phyloP scores from a whole-genome alignment of 805 yeast species.

The Pichia thaimueangensis region DNA sequence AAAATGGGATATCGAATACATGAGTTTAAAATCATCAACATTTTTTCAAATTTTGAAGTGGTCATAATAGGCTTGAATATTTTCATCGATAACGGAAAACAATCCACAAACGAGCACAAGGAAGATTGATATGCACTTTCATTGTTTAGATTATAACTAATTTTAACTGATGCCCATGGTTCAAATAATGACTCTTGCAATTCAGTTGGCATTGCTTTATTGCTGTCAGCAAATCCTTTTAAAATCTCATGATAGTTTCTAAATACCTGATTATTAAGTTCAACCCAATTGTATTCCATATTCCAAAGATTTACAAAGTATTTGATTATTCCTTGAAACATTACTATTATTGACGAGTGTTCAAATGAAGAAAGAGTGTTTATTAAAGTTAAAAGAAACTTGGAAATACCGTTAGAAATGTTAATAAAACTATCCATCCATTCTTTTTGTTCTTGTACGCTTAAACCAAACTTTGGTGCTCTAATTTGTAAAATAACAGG shows the following conservation, averaged over 20 bases:
- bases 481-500: conserved; percentile 34
- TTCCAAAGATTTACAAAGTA: conserved; percentile 41
- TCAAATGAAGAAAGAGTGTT: conserved; percentile 27
- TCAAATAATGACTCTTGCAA: conserved; percentile 37
- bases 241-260: conserved; percentile 46
- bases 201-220: conserved; percentile 23
- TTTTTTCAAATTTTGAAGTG: conserved; percentile 35
- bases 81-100: conserved; percentile 44
- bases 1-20: conserved; percentile 70
- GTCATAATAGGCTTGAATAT: conserved; percentile 31
- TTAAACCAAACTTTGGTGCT: conserved; percentile 11
- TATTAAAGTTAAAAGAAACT: conserved; percentile 51
- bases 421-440: conserved; percentile 59
- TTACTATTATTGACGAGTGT: conserved; percentile 16
- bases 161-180: conserved; percentile 44
- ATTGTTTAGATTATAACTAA: conserved; percentile 37
- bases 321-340: conserved; percentile 53
- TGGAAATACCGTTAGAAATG: conserved; percentile 59
- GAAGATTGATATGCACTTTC: conserved; percentile 50
- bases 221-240: conserved; percentile 22
- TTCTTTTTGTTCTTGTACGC: conserved; percentile 23
- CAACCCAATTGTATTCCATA: conserved; percentile 37
- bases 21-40: conserved; percentile 55
- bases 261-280: conserved; percentile 50
- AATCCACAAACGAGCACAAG: conserved; percentile 45